These are phyloP conservation scores for Ceratobasidium sp. DNA, from an alignment of 1,284 basidiomycete species.

Conservation along the genomic window DNA sequence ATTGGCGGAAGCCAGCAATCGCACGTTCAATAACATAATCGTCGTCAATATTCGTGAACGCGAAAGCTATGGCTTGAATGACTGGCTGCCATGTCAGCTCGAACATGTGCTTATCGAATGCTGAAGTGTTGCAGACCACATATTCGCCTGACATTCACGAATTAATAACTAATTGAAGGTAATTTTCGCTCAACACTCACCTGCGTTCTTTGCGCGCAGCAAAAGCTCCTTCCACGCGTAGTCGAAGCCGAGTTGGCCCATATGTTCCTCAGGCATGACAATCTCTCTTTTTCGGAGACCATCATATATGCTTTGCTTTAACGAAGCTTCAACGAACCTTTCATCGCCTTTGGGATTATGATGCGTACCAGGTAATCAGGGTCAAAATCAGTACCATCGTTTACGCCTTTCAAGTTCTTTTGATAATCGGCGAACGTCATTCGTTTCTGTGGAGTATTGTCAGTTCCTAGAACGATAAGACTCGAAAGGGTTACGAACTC, in stretches of 20 bases:
- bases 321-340: background rate
- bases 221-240: conserved; percentile 99
- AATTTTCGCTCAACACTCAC: conserved; percentile 52
- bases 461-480: conserved; percentile 18
- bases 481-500: conserved; percentile 58
- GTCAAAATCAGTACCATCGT: conserved; percentile 85
- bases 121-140: conserved; percentile 77
- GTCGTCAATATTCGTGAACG: conserved; percentile 95
- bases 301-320: conserved; percentile 87
- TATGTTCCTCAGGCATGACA: conserved; percentile 97
- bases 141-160: conserved; percentile 64
- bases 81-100: conserved; percentile 88
- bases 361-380: conserved; percentile 79
- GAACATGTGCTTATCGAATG: conserved; percentile 95
- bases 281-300: conserved; percentile 95
- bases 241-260: conserved; percentile 96
- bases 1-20: conserved; percentile 95
- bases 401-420: conserved; percentile 92
- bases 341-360: background rate
- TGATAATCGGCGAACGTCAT: conserved; percentile 97
- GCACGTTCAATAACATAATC: conserved; percentile 95
- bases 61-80: conserved; percentile 88
- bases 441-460: conserved; percentile 69
- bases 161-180: conserved; percentile 33
- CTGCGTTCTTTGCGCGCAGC: conserved; percentile 78